Conservation (phyloP, 2,329 filamentous ascomycete genomes). For the Xylaria sp. region DNA sequence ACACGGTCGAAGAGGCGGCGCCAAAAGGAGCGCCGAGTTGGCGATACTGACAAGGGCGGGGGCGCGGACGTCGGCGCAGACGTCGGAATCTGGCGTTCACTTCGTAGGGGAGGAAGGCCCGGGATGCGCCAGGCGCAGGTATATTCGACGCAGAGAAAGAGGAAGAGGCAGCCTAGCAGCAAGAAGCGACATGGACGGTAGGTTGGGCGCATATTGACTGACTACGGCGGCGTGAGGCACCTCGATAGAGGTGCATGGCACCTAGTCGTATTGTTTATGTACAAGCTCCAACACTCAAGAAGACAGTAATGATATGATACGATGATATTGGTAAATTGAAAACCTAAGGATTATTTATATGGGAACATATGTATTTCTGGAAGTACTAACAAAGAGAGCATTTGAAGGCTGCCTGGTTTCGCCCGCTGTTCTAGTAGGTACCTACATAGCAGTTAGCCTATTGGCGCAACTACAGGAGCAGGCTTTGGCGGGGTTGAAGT, state of each 20-base stretch:
- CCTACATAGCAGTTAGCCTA: neutral
- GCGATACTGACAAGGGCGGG: slow-evolving; percentile 13
- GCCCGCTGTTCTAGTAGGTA: neutral
- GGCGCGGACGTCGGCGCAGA: slow-evolving; percentile 16
- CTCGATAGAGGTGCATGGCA: slow-evolving; percentile 22
- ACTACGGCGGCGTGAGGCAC: neutral
- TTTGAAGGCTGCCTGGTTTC: neutral
- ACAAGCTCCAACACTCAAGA: neutral
- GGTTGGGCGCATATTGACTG: slow-evolving; percentile 32
- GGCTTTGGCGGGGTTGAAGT: neutral
- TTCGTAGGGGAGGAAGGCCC: slow-evolving; percentile 30
- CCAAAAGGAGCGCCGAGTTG: slow-evolving; percentile 44
- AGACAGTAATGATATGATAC: neutral
- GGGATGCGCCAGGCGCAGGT: slow-evolving; percentile 33
- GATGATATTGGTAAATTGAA: neutral
- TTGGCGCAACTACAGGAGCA: neutral
- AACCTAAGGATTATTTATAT: too few relatives aligned
- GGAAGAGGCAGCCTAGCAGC: slow-evolving; percentile 26
- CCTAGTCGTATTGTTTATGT: neutral
- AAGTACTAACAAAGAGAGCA: neutral
- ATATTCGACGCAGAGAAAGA: slow-evolving; percentile 29
- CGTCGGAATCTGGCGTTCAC: slow-evolving; percentile 7
- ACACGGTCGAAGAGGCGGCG: slow-evolving; percentile 42
- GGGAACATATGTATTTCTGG: neutral
- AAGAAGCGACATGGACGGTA: slow-evolving; percentile 2